Conservation (phyloP, 768 basidiomycete genomes). For the Sporobolomyces phaffii region DNA sequence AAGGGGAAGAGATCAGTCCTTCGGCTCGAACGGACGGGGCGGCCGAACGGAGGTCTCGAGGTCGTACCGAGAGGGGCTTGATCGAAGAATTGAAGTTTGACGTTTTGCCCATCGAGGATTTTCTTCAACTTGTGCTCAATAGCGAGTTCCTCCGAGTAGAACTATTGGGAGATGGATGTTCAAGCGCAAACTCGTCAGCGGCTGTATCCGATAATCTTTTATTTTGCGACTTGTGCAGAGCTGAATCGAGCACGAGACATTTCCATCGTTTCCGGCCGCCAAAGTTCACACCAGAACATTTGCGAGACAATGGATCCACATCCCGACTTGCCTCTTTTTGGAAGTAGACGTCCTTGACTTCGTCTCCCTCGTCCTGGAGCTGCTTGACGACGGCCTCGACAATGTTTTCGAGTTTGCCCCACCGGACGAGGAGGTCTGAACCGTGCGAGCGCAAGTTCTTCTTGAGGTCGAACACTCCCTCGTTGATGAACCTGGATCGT, state of each 20-base stretch:
- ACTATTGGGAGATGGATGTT: constrained; percentile 19
- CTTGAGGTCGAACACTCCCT: constrained; percentile 39
- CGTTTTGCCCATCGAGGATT: neutral
- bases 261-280: no score
- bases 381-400: constrained; percentile 43
- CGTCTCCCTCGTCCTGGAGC: constrained; percentile 42
- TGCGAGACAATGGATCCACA: no score
- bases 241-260: no score
- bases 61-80: constrained; percentile 35
- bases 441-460: constrained; percentile 7
- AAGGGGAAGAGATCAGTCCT: constrained; percentile 28
- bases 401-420: constrained; percentile 48
- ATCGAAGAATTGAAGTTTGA: constrained; percentile 29
- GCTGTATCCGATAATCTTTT: no score
- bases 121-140: constrained; percentile 27
- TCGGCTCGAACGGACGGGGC: no score
- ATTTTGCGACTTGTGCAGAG: no score
- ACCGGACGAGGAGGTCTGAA: constrained; percentile 47
- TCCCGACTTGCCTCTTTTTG: constrained; percentile 48
- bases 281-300: no score
- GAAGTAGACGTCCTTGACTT: constrained; percentile 46
- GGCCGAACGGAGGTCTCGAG: constrained; percentile 19
- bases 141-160: constrained; percentile 37
- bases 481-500: constrained; percentile 44
- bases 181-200: no score